Evolutionary conservation across 306 rosid genomes (phyloP).

Genomic region (Corylus americana): DNA sequence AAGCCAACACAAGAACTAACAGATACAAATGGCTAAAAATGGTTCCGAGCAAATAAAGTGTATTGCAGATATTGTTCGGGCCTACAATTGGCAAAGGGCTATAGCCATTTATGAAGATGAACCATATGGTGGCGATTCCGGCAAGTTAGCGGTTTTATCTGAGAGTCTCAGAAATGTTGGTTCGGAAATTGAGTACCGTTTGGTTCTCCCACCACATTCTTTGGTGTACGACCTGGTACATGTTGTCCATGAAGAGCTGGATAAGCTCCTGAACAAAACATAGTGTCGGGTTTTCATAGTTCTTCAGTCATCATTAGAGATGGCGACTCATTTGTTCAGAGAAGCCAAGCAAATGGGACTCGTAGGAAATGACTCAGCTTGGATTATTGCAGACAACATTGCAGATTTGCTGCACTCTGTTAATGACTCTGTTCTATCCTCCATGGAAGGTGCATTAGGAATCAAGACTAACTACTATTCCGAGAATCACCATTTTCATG

Average conservation of each 20-base stretch:
- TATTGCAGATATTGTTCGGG: slow-evolving; percentile 44
- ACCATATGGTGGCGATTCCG: slow-evolving; percentile 44
- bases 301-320: slow-evolving; percentile 59
- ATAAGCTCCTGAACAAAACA: slow-evolving; percentile 24
- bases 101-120: slow-evolving; percentile 54
- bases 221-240: slow-evolving; percentile 49
- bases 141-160: slow-evolving; percentile 42
- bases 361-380: slow-evolving; percentile 48
- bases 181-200: slow-evolving; percentile 45
- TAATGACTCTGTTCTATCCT: too few species aligned
- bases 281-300: slow-evolving; percentile 56
- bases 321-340: slow-evolving; percentile 47
- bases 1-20: too few species aligned
- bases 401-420: too few species aligned
- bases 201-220: slow-evolving; percentile 51
- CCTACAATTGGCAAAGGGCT: slow-evolving; percentile 35
- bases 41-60: too few species aligned
- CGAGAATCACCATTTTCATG: too few species aligned
- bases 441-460: too few species aligned
- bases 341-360: slow-evolving; percentile 57
- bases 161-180: slow-evolving; percentile 50
- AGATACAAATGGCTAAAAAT: too few species aligned
- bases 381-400: slow-evolving; percentile 65
- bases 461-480: too few species aligned
- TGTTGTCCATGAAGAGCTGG: slow-evolving; percentile 43